Percentiles rank a stretch among this genome's conserved stretches.
phyloP scores from a whole-genome alignment of 257 asterid species.

The Penstemon eatonii region DNA sequence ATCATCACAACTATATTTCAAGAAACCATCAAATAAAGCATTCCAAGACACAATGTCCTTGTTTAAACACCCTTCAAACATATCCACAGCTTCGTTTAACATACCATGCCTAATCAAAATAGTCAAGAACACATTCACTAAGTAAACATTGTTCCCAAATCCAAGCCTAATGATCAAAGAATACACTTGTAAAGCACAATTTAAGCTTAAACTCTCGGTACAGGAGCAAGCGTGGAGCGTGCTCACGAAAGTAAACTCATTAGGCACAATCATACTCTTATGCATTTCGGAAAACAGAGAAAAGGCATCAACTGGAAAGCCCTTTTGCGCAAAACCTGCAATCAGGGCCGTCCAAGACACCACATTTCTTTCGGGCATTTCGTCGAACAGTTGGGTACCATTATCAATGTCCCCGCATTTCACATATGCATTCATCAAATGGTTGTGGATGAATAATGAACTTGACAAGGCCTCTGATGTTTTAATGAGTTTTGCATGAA shows the following conservation, averaged over 20 bases:
- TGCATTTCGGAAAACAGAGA: slow-evolving; percentile 56
- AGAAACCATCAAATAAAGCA: slow-evolving; percentile 60
- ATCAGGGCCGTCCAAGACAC: slow-evolving; percentile 75
- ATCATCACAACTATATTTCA: slow-evolving; percentile 38
- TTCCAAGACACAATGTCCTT: slow-evolving; percentile 75
- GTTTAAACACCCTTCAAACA: slow-evolving; percentile 42
- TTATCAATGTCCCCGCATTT: slow-evolving; percentile 45
- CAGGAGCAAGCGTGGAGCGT: slow-evolving; percentile 64
- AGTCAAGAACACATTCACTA: slow-evolving; percentile 58
- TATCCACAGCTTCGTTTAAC: slow-evolving; percentile 48
- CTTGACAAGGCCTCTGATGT: slow-evolving; percentile 24
- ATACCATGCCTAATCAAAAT: slow-evolving; percentile 50
- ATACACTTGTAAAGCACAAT: slow-evolving; percentile 51
- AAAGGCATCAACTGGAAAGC: slow-evolving; percentile 50
- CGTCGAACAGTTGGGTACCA: slow-evolving; percentile 57
- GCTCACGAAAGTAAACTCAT: slow-evolving; percentile 72
- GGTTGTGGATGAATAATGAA: slow-evolving; percentile 50
- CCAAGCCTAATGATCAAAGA: slow-evolving; percentile 58
- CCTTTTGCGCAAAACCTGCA: slow-evolving; percentile 66
- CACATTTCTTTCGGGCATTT: slow-evolving; percentile 64
- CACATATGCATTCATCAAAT: slow-evolving; percentile 50
- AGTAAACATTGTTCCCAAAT: slow-evolving; percentile 49
- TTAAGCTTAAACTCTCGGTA: slow-evolving; percentile 39
- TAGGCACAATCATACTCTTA: slow-evolving; percentile 42
- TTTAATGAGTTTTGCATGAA: slow-evolving; percentile 55